These are phyloP conservation scores for Huntiella bhutanensis DNA, from an alignment of 2,329 filamentous ascomycete genomes.

Conservation along the genomic window DNA sequence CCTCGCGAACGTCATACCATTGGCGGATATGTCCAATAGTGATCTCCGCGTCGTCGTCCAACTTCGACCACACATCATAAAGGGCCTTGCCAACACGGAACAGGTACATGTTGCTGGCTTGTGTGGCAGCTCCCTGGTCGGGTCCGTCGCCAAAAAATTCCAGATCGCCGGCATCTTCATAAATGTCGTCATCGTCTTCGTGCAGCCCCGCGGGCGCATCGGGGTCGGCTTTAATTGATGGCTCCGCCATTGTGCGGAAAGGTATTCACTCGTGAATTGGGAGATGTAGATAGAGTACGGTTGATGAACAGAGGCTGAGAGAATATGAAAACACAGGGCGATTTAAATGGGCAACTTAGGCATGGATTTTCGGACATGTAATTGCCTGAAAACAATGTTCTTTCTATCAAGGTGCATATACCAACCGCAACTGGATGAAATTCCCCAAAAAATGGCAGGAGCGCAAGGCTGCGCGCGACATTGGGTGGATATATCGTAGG, in stretches of 20 bases:
- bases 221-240: conserved; percentile 29
- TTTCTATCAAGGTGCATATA: too few relatives aligned
- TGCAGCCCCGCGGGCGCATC: conserved; percentile 18
- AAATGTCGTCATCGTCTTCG: conserved; percentile 49
- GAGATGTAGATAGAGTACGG: too few relatives aligned
- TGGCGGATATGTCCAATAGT: conserved; percentile 56
- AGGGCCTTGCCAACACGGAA: conserved; percentile 62
- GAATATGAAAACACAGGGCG: too few relatives aligned
- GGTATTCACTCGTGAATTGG: too few relatives aligned
- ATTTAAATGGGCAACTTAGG: too few relatives aligned
- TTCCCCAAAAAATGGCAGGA: too few relatives aligned
- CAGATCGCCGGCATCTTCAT: conserved; percentile 38
- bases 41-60: conserved; percentile 68
- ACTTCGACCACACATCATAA: conserved; percentile 55
- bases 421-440: too few relatives aligned
- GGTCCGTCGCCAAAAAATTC: conserved; percentile 30
- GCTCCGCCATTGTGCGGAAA: conserved; percentile 6
- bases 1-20: conserved; percentile 29
- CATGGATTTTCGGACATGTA: too few relatives aligned
- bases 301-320: too few relatives aligned
- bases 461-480: too few relatives aligned
- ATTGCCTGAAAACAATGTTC: too few relatives aligned
- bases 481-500: too few relatives aligned
- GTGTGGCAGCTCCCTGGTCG: conserved; percentile 16
- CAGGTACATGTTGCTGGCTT: conserved; percentile 40